Percentiles rank a stretch among this genome's conserved stretches.
Conservation (phyloP, 148 eudicot species). For the Camellia japonica region DNA sequence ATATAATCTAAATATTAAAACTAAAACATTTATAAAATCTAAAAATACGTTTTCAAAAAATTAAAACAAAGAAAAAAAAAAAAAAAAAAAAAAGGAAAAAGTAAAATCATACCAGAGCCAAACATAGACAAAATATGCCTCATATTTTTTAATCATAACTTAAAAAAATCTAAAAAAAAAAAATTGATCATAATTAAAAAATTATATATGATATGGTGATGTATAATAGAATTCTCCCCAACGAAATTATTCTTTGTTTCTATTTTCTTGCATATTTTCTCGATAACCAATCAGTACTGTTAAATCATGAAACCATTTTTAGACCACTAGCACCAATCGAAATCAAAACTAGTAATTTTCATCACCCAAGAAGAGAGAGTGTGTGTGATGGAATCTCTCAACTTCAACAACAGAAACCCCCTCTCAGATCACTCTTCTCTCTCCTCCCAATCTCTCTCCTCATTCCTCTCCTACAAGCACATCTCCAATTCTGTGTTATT, state of each 20-base stretch:
- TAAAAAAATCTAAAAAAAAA: no score
- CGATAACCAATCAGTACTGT: neutral
- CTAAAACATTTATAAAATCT: no score
- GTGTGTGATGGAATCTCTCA: slow-evolving; percentile 4
- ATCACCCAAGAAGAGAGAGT: neutral
- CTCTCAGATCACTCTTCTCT: slow-evolving; percentile 11
- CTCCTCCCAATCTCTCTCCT: slow-evolving; percentile 31
- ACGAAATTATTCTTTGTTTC: neutral
- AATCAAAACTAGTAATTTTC: neutral
- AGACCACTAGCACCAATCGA: neutral
- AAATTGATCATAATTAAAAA: no score
- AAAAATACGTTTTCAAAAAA: no score
- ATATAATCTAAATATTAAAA: no score
- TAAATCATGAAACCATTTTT: neutral
- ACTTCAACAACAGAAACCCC: slow-evolving; percentile 16
- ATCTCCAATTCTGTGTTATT: slow-evolving; percentile 9
- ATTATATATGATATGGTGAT: no score
- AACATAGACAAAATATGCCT: no score
- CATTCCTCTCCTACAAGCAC: slow-evolving; percentile 30
- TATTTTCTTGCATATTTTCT: neutral
- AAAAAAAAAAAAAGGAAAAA: no score
- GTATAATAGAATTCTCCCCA: no score
- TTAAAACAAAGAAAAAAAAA: no score
- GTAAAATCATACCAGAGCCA: no score
- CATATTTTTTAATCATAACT: no score